Evolutionary conservation across 2,329 filamentous ascomycete genomes (phyloP).

Genomic region (Apiospora hydei): DNA sequence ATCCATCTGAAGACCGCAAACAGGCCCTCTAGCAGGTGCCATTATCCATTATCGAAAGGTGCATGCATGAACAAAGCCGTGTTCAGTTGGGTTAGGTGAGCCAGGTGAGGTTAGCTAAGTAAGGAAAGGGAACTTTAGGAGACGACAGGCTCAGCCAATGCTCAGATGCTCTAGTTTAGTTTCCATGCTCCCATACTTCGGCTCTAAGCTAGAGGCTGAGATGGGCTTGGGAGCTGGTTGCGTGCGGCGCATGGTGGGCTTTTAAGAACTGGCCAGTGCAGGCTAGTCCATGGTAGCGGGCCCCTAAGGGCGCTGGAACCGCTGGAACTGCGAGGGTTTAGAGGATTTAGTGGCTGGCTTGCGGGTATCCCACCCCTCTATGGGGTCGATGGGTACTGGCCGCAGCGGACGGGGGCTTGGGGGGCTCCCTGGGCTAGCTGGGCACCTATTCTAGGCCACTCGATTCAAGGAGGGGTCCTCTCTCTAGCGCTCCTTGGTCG

Average conservation of each 20-base stretch:
- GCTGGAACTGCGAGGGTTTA: background rate
- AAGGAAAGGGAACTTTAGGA: background rate
- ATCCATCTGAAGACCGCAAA: background rate
- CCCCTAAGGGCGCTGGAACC: background rate
- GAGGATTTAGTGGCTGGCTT: background rate
- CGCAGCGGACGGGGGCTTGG: no score
- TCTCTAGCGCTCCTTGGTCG: conserved; percentile 3
- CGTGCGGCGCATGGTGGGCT: background rate
- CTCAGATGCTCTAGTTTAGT: conserved; percentile 4
- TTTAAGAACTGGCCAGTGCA: conserved; percentile 19
- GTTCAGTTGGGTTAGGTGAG: conserved; percentile 14
- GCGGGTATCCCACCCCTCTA: conserved; percentile 14
- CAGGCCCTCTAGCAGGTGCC: background rate
- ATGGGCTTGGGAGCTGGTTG: conserved; percentile 12
- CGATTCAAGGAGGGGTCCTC: conserved; percentile 9
- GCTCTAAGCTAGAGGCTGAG: conserved; percentile 13
- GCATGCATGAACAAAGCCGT: background rate
- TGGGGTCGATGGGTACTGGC: background rate
- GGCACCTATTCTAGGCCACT: background rate
- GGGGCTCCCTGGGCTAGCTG: background rate
- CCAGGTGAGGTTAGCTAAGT: background rate
- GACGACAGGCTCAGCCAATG: background rate
- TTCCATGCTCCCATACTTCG: conserved; percentile 16
- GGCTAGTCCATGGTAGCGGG: conserved; percentile 6
- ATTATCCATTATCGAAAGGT: conserved; percentile 20